Evolutionary conservation across 2,329 filamentous ascomycete genomes (phyloP).

Genomic region (Fusarium cyanostomum): DNA sequence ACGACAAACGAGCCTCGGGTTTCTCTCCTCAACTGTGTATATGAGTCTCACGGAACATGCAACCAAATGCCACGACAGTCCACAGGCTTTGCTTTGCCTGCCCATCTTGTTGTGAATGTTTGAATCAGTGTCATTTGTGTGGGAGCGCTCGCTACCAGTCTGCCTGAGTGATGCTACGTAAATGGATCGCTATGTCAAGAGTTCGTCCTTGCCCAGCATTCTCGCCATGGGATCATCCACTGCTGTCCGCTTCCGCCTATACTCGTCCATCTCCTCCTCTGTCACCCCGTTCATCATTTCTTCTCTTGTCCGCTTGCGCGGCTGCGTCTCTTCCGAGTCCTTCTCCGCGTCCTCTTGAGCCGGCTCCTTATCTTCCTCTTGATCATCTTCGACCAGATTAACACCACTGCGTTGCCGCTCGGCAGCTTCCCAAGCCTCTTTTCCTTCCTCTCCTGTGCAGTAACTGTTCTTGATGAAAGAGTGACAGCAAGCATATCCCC

Average conservation of each 20-base stretch:
- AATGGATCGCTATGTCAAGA: conserved; percentile 36
- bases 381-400: conserved; percentile 49
- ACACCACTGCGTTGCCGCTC: conserved; percentile 66
- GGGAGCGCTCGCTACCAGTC: too few species aligned
- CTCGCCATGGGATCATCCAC: conserved; percentile 89
- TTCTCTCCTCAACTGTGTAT: conserved; percentile 38
- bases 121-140: neutral
- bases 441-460: conserved; percentile 92
- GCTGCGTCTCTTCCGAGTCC: conserved; percentile 45
- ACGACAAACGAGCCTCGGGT: conserved; percentile 37
- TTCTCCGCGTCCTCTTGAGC: conserved; percentile 43
- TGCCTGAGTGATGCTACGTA: neutral
- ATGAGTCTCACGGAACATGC: conserved; percentile 36
- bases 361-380: conserved; percentile 44
- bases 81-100: conserved; percentile 1
- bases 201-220: conserved; percentile 77
- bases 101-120: conserved; percentile 26
- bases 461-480: conserved; percentile 96
- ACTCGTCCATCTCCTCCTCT: conserved; percentile 87
- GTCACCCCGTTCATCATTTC: conserved; percentile 82
- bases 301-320: conserved; percentile 78
- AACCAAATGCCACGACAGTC: conserved; percentile 32
- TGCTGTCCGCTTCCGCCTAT: conserved; percentile 77
- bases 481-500: conserved; percentile 97
- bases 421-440: conserved; percentile 79